Base-by-base conservation (phyloP, 495 filamentous ascomycete species). In the Jackrogersella multiformis region DNA sequence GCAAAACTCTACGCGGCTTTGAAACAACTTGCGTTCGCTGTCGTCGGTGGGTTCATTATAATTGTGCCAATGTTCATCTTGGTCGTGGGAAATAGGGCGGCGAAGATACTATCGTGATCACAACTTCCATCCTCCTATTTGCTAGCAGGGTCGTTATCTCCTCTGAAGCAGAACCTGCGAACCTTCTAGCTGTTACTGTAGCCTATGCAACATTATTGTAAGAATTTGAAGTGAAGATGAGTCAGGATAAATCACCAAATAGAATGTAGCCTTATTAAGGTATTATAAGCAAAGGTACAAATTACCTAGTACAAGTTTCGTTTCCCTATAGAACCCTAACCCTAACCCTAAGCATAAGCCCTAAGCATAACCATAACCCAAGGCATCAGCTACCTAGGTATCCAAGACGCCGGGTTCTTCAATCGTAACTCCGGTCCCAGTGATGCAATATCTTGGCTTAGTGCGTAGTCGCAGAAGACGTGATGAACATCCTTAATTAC, bases 301-400 rank as follows among this genome's bases (percentile, higher is more conserved):
- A 8, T 30, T 7, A 8, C 28, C 28, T 30, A 30, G 12, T 34
- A 2, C n/a, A 10, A 3, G 34, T 18, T 67, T 92, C 92, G 30
- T 92, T 81, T 26, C 81, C 86, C 73, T 90, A 85, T 80, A 89
- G 90, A 62, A 88, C 82, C 89, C 89, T n/a, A n/a, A n/a, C n/a
- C n/a, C n/a, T n/a, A n/a, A n/a, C n/a, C n/a, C n/a, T n/a, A n/a
- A n/a, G n/a, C n/a, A n/a, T n/a, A n/a, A n/a, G n/a, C n/a, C n/a
- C n/a, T n/a, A n/a, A n/a, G n/a, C n/a, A n/a, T n/a, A n/a, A n/a
- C n/a, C n/a, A n/a, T n/a, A n/a, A 92, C 16, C 88, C 91, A 15
- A 93, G 76, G 45, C 85, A 82, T 76, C 93, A 92, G 65, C 93
- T 84, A 24, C 90, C 90, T 66, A 92, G n/a, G n/a, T 78, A 73